Evolutionary conservation across 192 early-diverging fungal species (phyloP).

Genomic region (Coemansia biformis): DNA sequence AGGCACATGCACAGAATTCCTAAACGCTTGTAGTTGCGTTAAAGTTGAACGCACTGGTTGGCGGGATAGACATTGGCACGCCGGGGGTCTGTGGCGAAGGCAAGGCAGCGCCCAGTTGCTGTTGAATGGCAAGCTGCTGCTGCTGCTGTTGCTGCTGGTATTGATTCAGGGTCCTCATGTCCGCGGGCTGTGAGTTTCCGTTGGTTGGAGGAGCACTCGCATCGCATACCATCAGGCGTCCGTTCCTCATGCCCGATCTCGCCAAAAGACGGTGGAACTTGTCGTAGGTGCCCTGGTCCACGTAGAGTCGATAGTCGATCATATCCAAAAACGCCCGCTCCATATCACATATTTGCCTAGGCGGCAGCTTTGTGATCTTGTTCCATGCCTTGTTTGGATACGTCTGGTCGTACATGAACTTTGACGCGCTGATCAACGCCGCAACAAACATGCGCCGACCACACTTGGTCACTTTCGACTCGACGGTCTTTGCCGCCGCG

Average conservation of each 20-base stretch:
- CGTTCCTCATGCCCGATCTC: slow-evolving; percentile 46
- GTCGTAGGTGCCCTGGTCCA: slow-evolving; percentile 38
- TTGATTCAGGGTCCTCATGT: too few species aligned
- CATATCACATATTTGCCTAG: slow-evolving; percentile 72
- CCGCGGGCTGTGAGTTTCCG: background rate
- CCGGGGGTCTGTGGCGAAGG: too few species aligned
- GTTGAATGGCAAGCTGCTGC: too few species aligned
- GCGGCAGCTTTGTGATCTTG: slow-evolving; percentile 71
- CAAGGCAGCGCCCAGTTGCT: too few species aligned
- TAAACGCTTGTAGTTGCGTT: too few species aligned
- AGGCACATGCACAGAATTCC: too few species aligned
- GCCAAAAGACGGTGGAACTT: slow-evolving; percentile 45
- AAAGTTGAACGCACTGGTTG: too few species aligned
- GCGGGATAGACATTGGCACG: too few species aligned
- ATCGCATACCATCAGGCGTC: slow-evolving; percentile 38
- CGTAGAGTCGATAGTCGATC: slow-evolving; percentile 68
- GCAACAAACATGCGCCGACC: slow-evolving; percentile 80
- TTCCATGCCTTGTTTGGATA: slow-evolving; percentile 84
- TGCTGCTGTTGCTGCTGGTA: background rate
- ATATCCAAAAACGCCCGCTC: slow-evolving; percentile 72
- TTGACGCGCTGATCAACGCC: slow-evolving; percentile 78
- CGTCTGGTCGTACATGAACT: slow-evolving; percentile 77
- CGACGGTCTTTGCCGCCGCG: slow-evolving; percentile 25
- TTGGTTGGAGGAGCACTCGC: background rate
- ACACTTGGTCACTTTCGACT: slow-evolving; percentile 56